phyloP scores from a whole-genome alignment of 768 basidiomycete species.

The Tubosaeta sp. region DNA sequence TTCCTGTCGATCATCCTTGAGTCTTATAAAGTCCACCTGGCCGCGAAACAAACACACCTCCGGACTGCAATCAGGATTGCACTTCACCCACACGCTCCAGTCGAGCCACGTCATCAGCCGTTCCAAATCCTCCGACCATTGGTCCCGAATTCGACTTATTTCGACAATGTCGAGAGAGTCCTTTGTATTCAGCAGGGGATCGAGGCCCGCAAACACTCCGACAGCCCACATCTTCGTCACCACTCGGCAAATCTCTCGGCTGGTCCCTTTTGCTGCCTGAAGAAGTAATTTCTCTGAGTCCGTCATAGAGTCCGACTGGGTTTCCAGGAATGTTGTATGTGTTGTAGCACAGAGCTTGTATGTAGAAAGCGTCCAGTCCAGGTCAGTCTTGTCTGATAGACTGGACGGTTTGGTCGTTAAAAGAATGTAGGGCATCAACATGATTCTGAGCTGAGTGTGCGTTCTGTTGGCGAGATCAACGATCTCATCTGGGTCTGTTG shows the following conservation, averaged over 20 bases:
- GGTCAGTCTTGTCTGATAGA: background rate
- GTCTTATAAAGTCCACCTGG: background rate
- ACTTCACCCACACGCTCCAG: conserved; percentile 22
- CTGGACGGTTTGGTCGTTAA: background rate
- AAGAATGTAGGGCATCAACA: conserved; percentile 12
- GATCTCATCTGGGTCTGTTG: conserved; percentile 6
- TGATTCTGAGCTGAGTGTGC: conserved; percentile 19
- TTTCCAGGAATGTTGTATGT: conserved; percentile 4
- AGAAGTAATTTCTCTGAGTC: conserved; percentile 10
- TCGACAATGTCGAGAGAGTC: background rate
- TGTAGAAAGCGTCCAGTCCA: conserved; percentile 7
- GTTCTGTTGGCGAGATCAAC: conserved; percentile 3
- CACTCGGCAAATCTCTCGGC: conserved; percentile 18
- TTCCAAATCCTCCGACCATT: conserved; percentile 8
- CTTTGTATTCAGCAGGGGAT: background rate
- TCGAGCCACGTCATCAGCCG: conserved; percentile 18
- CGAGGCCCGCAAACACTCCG: conserved; percentile 13
- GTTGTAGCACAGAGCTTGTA: conserved; percentile 9
- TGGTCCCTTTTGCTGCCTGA: conserved; percentile 9
- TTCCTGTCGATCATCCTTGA: conserved; percentile 7
- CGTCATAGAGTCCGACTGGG: conserved; percentile 3
- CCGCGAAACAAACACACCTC: conserved; percentile 1
- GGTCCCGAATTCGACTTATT: conserved; percentile 1
- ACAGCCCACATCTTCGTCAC: conserved; percentile 9
- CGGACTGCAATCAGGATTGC: conserved; percentile 12